Evolutionary conservation across 768 basidiomycete species (phyloP), one percentile per base, ranked within the genome.

Genomic region (Leccinum longicurvipes): DNA sequence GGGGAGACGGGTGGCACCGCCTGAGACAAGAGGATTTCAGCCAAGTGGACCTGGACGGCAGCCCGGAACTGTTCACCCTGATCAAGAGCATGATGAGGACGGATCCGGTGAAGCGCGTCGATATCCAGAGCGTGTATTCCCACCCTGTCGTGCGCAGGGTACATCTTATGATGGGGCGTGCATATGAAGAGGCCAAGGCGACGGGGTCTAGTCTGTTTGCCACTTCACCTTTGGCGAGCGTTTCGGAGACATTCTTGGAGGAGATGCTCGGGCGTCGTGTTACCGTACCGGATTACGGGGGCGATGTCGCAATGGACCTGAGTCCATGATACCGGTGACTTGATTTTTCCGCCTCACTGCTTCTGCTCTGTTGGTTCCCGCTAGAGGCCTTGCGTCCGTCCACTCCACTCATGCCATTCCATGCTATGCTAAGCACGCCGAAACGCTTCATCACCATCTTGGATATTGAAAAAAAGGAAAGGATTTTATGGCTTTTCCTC

Each of bases 1-100:
- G 93, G 79, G 96, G 96, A 24, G 86, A 90, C 50, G 82, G 89
- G 1, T 99, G 97, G 97, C 95, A 97, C 65, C 85, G 89, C 60
- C 79, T 98, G 32, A 86, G 97, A 54, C 83, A 83, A 55, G 90
- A 96, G 68, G 91, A 99, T 74, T 94, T 97, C 68, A 82, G 85
- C 49, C 92, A 93, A 68, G 84, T 94, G 54, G 84, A 91, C 66
- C 69, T 88, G 62, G 78, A 80, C 31, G 79, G 76, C 49, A 91
- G 87, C 62, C 76, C 79, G 8, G 82, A 85, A 66, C 75, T 96
- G 55, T 75, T 87, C 55, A 75, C 72, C 44, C 77, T 95, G 63
- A 82, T 96, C 63, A 79, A 74, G 65, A 76, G 78, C 57, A 89
- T 94, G 84, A 89, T 96, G 84, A 82, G 82, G 45, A 82, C 83